Percentiles rank a stretch among this genome's conserved stretches.
Evolutionary conservation across 2,329 filamentous ascomycete species (phyloP).

Genomic region (Colletotrichum sidae): DNA sequence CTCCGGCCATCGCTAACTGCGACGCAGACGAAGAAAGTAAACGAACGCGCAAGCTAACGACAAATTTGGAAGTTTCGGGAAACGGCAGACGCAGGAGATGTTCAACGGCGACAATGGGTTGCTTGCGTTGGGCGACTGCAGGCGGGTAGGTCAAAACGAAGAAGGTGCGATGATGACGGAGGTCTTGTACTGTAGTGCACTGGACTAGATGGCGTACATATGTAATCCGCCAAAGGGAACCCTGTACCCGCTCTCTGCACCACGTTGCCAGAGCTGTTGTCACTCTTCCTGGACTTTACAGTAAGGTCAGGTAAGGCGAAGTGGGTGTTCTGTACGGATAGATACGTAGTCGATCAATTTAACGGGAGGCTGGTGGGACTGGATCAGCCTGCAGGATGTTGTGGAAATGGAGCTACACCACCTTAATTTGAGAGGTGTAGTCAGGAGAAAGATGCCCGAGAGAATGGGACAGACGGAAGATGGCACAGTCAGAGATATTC

Average conservation of each 20-base stretch:
- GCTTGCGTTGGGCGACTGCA: conserved; percentile 16
- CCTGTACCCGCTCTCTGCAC: background rate
- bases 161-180: conserved; percentile 36
- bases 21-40: conserved; percentile 6
- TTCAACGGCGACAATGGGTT: conserved; percentile 14
- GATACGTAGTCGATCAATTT: conserved; percentile 13
- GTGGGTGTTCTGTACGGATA: background rate
- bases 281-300: background rate
- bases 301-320: background rate
- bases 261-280: background rate
- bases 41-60: background rate
- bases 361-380: conserved; percentile 30
- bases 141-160: conserved; percentile 28
- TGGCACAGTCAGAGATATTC: background rate
- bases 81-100: conserved; percentile 14
- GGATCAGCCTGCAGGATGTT: conserved; percentile 5
- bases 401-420: conserved; percentile 7
- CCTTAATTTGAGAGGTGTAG: background rate
- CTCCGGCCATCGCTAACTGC: conserved; percentile 38
- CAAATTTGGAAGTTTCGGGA: conserved; percentile 23
- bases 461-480: conserved; percentile 25
- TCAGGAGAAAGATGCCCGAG: conserved; percentile 22
- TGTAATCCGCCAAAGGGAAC: conserved; percentile 1
- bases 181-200: conserved; percentile 6
- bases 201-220: conserved; percentile 30